phyloP scores from a whole-genome alignment of 208 protist species.

The Herpetomonas samuelpessoai region DNA sequence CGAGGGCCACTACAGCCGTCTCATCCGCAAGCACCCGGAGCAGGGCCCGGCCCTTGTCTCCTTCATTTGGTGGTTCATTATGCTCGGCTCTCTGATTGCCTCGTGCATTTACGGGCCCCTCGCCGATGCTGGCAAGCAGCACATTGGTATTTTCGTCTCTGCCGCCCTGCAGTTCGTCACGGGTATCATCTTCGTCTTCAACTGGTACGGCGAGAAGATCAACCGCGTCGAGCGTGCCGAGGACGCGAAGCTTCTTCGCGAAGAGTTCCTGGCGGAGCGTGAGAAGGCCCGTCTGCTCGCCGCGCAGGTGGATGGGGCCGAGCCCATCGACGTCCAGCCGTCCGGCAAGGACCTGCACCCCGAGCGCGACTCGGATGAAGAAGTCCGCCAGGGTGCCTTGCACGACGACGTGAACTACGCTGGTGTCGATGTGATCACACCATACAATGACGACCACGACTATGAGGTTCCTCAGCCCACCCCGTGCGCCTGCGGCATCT shows the following conservation, averaged over 20 bases:
- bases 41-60: slow-evolving; percentile 52
- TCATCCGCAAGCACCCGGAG: slow-evolving; percentile 46
- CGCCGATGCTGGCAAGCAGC: slow-evolving; percentile 36
- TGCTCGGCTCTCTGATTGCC: slow-evolving; percentile 41
- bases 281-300: slow-evolving; percentile 7
- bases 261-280: slow-evolving; percentile 24
- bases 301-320: neutral
- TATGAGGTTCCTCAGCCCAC: slow-evolving; percentile 11
- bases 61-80: slow-evolving; percentile 63
- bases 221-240: slow-evolving; percentile 50
- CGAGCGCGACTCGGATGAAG: slow-evolving; percentile 6
- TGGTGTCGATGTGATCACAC: neutral
- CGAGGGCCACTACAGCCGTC: slow-evolving; percentile 72
- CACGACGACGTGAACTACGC: slow-evolving; percentile 15
- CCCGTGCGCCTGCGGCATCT: slow-evolving; percentile 32
- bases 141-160: slow-evolving; percentile 51
- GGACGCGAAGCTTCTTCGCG: slow-evolving; percentile 31
- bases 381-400: neutral
- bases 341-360: slow-evolving; percentile 10
- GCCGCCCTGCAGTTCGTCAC: slow-evolving; percentile 56
- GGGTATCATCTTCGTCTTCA: slow-evolving; percentile 48
- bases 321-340: neutral
- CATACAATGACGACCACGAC: neutral
- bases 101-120: slow-evolving; percentile 50
- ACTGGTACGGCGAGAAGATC: slow-evolving; percentile 62